Evolutionary conservation across 2,329 filamentous ascomycete genomes (phyloP).

Genomic region (Stagonosporopsis chrysanthemi): DNA sequence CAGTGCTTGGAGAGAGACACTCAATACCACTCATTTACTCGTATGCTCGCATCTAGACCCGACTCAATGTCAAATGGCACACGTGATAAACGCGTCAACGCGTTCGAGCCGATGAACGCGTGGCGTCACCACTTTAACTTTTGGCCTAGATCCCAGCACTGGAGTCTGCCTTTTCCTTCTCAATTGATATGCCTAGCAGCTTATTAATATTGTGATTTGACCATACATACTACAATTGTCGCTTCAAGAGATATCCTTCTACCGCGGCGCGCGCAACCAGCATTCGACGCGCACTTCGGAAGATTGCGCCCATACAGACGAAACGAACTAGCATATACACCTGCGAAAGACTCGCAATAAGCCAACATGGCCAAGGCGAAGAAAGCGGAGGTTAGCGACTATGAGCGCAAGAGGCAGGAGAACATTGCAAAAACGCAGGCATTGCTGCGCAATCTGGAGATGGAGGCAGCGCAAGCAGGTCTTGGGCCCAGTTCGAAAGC

Average conservation of each 20-base stretch:
- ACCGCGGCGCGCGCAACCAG: not conserved
- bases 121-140: conserved; percentile 19
- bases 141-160: not conserved
- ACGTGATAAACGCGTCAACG: conserved; percentile 18
- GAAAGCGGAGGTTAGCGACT: conserved; percentile 74
- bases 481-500: conserved; percentile 65
- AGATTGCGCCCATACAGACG: not conserved
- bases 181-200: not conserved
- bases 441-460: conserved; percentile 77
- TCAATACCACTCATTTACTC: not conserved
- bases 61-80: not conserved
- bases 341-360: not conserved
- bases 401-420: conserved; percentile 82
- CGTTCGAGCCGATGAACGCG: conserved; percentile 7
- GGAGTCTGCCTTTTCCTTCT: not conserved
- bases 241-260: not conserved
- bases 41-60: not conserved
- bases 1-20: too few species aligned
- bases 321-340: not conserved
- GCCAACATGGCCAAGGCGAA: conserved; percentile 48
- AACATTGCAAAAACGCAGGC: conserved; percentile 89
- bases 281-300: too few species aligned
- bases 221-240: not conserved
- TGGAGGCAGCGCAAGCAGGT: conserved; percentile 72
- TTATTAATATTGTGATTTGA: not conserved